These are phyloP conservation scores for Colletotrichum sp. DNA, from an alignment of 2,329 filamentous ascomycete species.

Conservation along the genomic window DNA sequence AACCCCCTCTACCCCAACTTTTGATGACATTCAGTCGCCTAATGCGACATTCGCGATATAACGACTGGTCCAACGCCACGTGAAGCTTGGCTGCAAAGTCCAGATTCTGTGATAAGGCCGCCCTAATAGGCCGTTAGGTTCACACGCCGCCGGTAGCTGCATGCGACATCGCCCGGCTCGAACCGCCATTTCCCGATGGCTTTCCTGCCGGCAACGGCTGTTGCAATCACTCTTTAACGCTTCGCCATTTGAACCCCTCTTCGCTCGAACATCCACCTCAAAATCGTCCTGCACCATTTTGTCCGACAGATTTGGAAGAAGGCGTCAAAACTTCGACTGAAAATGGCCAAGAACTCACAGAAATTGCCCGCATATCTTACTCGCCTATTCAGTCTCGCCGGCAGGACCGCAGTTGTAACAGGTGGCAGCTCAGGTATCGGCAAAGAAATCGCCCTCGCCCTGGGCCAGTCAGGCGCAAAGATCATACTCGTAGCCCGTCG, in stretches of 20 bases:
- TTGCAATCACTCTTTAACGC: not conserved
- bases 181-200: not conserved
- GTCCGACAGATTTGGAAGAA: not conserved
- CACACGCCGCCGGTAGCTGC: conserved; percentile 8
- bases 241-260: not conserved
- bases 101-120: not conserved
- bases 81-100: not conserved
- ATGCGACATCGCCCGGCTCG: not conserved
- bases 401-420: conserved; percentile 33
- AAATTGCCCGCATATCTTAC: conserved; percentile 27
- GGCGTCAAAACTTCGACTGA: not conserved
- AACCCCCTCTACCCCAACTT: not conserved
- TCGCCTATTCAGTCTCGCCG: conserved; percentile 32
- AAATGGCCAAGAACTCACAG: conserved; percentile 6
- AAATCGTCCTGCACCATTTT: not conserved
- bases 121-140: not conserved
- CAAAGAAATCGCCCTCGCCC: conserved; percentile 32
- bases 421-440: conserved; percentile 40
- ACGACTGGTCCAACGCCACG: not conserved
- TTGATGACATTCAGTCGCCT: not conserved
- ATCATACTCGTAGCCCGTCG: conserved; percentile 35
- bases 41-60: not conserved
- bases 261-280: not conserved
- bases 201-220: not conserved
- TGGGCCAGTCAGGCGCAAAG: conserved; percentile 32